Evolutionary conservation across 2,329 filamentous ascomycete species (phyloP).

Genomic region (Phaeomoniella chlamydospora): DNA sequence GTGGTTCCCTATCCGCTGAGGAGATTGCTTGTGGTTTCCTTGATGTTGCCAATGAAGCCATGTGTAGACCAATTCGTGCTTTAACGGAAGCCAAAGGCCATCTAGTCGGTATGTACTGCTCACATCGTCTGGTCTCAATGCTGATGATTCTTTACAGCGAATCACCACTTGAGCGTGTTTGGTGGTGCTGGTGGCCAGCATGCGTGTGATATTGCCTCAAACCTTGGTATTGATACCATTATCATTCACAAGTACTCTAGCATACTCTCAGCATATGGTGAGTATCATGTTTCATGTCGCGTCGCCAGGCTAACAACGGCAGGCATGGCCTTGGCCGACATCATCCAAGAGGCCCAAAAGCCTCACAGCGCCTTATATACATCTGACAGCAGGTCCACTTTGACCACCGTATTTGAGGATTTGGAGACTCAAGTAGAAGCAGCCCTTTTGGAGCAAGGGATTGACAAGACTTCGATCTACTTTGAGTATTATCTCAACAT

Average conservation of each 20-base stretch:
- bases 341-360: slow-evolving; percentile 22
- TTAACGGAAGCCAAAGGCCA: slow-evolving; percentile 13
- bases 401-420: slow-evolving; percentile 41
- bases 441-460: slow-evolving; percentile 29
- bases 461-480: slow-evolving; percentile 21
- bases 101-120: background rate
- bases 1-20: slow-evolving; percentile 15
- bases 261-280: slow-evolving; percentile 25
- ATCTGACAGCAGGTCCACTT: slow-evolving; percentile 28
- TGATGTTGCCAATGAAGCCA: slow-evolving; percentile 26
- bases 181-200: slow-evolving; percentile 23
- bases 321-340: slow-evolving; percentile 26
- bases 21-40: slow-evolving; percentile 27
- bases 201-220: slow-evolving; percentile 25
- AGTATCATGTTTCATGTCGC: background rate
- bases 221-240: slow-evolving; percentile 24
- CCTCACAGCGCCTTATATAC: slow-evolving; percentile 30
- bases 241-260: slow-evolving; percentile 28
- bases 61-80: slow-evolving; percentile 18
- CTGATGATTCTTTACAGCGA: slow-evolving; percentile 7
- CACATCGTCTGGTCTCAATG: background rate
- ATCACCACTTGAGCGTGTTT: slow-evolving; percentile 16
- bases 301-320: background rate
- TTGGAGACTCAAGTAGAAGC: slow-evolving; percentile 47
- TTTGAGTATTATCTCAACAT: slow-evolving; percentile 32